phyloP scores from a whole-genome alignment of 345 rosid genomes.

The Eucalyptus curtisii region DNA sequence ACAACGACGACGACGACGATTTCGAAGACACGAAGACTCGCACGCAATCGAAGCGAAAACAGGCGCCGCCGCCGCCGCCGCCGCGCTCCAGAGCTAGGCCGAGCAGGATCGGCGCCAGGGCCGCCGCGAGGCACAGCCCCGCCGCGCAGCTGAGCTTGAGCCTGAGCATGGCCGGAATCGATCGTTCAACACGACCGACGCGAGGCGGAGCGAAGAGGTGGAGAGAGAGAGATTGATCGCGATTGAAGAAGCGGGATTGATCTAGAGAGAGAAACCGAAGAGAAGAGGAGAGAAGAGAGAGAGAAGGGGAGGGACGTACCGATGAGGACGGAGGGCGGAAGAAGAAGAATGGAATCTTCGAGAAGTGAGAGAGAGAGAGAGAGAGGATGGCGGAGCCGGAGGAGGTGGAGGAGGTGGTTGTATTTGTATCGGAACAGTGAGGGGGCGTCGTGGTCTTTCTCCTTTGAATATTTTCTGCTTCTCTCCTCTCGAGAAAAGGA shows the following conservation, averaged over 20 bases:
- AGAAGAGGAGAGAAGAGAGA: too few species aligned
- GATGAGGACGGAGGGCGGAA: not conserved
- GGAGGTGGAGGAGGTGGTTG: not conserved
- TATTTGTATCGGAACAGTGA: not conserved
- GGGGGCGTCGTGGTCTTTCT: not conserved
- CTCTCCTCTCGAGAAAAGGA: too few species aligned
- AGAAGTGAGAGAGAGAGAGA: not conserved
- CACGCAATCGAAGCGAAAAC: not conserved
- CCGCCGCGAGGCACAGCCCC: not conserved
- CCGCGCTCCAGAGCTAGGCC: not conserved
- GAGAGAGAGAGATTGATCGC: not conserved
- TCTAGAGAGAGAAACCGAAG: not conserved
- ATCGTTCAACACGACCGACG: not conserved
- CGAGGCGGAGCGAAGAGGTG: not conserved
- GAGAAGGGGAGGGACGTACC: not conserved
- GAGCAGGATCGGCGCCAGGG: not conserved
- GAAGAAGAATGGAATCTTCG: not conserved
- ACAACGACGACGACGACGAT: not conserved
- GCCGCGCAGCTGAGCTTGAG: slow-evolving; percentile 3
- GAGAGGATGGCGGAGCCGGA: not conserved
- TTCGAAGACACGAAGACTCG: not conserved
- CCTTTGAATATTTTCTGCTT: not conserved
- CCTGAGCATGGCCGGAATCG: not conserved
- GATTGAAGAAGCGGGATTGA: not conserved
- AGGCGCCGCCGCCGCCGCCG: not conserved